These are phyloP conservation scores for Eutypa lata DNA, from an alignment of 2,329 filamentous ascomycete species.

Conservation along the genomic window DNA sequence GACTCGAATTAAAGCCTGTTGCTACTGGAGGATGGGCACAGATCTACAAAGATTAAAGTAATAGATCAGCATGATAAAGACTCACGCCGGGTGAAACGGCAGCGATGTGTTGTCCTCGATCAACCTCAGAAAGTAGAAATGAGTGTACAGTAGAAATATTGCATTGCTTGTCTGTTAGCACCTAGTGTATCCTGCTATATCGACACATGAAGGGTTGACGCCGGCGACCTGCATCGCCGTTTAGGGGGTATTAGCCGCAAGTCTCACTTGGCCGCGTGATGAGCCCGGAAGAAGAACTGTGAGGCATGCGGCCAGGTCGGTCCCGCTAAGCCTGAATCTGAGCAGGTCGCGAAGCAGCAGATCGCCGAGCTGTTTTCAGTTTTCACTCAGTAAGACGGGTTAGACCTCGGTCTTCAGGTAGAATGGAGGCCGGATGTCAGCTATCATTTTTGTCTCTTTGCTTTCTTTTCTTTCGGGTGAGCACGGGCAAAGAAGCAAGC, in stretches of 20 bases:
- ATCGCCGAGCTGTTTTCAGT: not conserved
- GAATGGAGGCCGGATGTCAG: no score
- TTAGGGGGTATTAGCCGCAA: not conserved
- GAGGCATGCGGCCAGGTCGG: not conserved
- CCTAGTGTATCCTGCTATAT: not conserved
- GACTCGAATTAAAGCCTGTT: no score
- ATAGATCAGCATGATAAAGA: not conserved
- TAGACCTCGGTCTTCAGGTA: not conserved
- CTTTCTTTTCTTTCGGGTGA: not conserved
- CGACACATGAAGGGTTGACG: not conserved
- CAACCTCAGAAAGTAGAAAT: not conserved
- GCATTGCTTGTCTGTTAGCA: not conserved
- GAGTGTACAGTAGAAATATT: not conserved
- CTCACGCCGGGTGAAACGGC: not conserved
- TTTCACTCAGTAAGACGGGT: not conserved
- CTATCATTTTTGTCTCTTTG: no score
- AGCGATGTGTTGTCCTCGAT: not conserved
- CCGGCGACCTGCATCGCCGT: not conserved
- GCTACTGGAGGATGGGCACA: no score
- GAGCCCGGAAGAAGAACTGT: not conserved
- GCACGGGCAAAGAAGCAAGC: not conserved
- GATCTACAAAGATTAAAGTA: no score
- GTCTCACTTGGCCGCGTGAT: not conserved
- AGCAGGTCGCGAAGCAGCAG: not conserved
- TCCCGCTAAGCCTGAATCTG: not conserved